phyloP scores from a whole-genome alignment of 768 basidiomycete genomes.

The Calocera viscosa region DNA sequence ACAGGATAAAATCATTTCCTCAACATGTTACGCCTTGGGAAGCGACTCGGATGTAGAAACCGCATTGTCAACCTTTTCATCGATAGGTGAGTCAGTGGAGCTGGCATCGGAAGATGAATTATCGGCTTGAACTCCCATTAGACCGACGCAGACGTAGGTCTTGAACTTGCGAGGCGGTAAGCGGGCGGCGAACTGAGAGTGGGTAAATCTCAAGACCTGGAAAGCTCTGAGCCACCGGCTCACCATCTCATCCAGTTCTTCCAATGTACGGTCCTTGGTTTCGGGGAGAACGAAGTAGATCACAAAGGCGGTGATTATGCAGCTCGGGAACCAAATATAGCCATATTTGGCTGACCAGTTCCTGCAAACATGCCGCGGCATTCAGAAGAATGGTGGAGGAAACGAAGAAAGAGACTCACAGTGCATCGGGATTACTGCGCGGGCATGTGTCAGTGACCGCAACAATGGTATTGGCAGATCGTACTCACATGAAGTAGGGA shows the following conservation, averaged over 20 bases:
- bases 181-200: neutral
- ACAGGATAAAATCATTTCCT: neutral
- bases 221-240: neutral
- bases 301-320: neutral
- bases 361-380: neutral
- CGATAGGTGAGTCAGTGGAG: neutral
- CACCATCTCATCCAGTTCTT: slow-evolving; percentile 1
- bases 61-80: neutral
- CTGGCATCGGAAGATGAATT: neutral
- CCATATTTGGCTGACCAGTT: slow-evolving; percentile 8
- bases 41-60: neutral
- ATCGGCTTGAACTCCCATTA: neutral
- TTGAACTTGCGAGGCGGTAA: neutral
- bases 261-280: neutral
- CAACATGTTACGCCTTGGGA: neutral
- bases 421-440: slow-evolving; percentile 2
- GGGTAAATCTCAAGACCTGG: neutral
- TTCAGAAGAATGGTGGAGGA: neutral
- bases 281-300: neutral
- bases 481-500: neutral
- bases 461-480: slow-evolving; percentile 7
- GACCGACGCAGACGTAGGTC: neutral
- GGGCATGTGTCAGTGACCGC: neutral
- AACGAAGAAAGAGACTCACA: neutral
- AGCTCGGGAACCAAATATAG: slow-evolving; percentile 5